A percentile compares a stretch with the other conserved stretches of the same genome.
Conservation (phyloP, 345 rosid genomes). For the Populus pruinosa region DNA sequence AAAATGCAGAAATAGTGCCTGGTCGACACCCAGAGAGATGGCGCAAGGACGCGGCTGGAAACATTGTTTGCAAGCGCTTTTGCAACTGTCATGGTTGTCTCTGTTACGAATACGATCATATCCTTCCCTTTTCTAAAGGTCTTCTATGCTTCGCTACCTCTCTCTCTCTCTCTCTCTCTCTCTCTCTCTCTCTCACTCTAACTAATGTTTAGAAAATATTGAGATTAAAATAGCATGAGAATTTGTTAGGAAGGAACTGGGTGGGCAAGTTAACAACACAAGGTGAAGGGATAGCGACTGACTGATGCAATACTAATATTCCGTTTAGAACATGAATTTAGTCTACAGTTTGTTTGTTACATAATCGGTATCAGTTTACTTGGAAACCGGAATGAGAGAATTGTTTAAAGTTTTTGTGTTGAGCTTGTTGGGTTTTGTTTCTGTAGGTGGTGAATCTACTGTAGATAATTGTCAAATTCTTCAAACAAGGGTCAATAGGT, state of each 20-base stretch:
- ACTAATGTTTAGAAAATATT: background rate
- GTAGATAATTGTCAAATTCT: constrained; percentile 84
- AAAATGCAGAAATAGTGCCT: constrained; percentile 59
- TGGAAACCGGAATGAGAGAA: too few species aligned
- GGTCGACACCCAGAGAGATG: constrained; percentile 96
- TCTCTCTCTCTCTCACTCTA: too few species aligned
- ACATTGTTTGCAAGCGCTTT: constrained; percentile 83
- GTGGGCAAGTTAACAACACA: too few species aligned
- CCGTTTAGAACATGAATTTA: too few species aligned
- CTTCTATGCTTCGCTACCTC: background rate
- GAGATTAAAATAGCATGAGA: too few species aligned
- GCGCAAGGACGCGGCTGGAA: constrained; percentile 92
- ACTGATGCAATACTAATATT: too few species aligned
- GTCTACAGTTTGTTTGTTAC: too few species aligned
- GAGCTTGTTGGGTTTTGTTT: constrained; percentile 3
- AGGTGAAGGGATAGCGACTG: too few species aligned
- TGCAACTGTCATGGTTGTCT: constrained; percentile 88
- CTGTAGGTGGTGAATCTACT: constrained; percentile 77
- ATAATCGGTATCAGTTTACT: too few species aligned
- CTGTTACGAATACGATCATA: constrained; percentile 92
- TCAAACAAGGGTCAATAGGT: constrained; percentile 80
- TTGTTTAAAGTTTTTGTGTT: background rate
- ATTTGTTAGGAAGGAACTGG: too few species aligned
- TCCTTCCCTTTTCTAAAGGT: constrained; percentile 90
- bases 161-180: background rate